phyloP scores from a whole-genome alignment of 202 grass and related monocot species.

The Musa balbisiana region DNA sequence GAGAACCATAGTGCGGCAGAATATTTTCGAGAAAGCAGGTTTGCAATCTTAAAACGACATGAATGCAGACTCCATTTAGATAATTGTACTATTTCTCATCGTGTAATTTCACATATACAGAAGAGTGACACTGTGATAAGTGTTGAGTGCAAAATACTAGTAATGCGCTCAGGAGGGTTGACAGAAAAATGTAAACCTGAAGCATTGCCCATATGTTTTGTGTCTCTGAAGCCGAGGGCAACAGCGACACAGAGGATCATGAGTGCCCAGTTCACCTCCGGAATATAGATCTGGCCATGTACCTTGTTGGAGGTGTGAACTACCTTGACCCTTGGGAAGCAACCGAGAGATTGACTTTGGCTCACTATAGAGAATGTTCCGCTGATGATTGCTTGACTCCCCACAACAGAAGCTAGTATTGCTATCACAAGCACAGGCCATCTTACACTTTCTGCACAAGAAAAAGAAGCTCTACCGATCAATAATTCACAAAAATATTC shows the following conservation, averaged over 20 bases:
- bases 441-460: constrained; percentile 12
- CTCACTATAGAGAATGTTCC: constrained; percentile 21
- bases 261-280: constrained; percentile 15
- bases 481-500: not conserved
- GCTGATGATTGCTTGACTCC: constrained; percentile 17
- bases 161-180: too few species aligned
- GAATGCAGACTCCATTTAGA: too few species aligned
- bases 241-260: constrained; percentile 16
- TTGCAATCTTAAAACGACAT: too few species aligned
- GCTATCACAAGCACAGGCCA: constrained; percentile 15
- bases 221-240: constrained; percentile 9
- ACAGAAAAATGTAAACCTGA: constrained; percentile 2
- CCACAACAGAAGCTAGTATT: constrained; percentile 10
- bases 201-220: constrained; percentile 20
- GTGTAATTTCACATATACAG: not conserved
- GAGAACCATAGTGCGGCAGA: too few species aligned
- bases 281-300: constrained; percentile 20
- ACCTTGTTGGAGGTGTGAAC: constrained; percentile 18
- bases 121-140: not conserved
- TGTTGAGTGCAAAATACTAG: too few species aligned
- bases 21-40: too few species aligned
- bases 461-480: constrained; percentile 1
- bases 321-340: constrained; percentile 17
- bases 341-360: constrained; percentile 11
- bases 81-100: not conserved